Evolutionary conservation across 768 basidiomycete species (phyloP).

Genomic region (Tricholoma matsutake): DNA sequence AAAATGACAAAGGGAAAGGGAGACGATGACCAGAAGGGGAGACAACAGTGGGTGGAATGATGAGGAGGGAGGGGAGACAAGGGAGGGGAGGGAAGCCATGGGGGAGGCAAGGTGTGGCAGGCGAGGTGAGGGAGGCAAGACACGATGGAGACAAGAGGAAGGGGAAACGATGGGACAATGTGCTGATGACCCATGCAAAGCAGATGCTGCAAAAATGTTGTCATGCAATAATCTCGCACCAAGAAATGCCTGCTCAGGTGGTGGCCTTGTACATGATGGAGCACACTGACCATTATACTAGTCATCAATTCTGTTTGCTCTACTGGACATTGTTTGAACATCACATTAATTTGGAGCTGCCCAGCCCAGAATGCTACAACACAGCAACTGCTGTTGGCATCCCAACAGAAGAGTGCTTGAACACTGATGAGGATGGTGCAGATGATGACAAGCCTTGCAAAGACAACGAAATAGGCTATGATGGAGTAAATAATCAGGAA

Average conservation of each 20-base stretch:
- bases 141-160: too few relatives aligned
- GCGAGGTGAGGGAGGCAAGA: too few relatives aligned
- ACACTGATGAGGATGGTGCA: neutral
- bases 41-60: too few relatives aligned
- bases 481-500: too few relatives aligned
- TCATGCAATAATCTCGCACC: slow-evolving; percentile 17
- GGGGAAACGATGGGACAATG: too few relatives aligned
- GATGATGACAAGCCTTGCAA: neutral
- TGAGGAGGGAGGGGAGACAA: too few relatives aligned
- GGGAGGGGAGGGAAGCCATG: too few relatives aligned
- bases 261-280: slow-evolving; percentile 34
- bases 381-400: too few relatives aligned
- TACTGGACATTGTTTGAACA: slow-evolving; percentile 35
- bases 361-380: slow-evolving; percentile 25
- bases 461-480: too few relatives aligned
- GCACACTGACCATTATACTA: slow-evolving; percentile 34
- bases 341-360: slow-evolving; percentile 16
- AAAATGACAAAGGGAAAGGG: too few relatives aligned
- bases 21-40: too few relatives aligned
- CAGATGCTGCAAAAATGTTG: slow-evolving; percentile 35
- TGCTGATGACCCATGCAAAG: slow-evolving; percentile 22
- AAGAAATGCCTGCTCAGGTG: slow-evolving; percentile 39
- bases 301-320: slow-evolving; percentile 30
- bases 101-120: too few relatives aligned
- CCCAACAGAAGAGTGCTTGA: neutral